phyloP scores from a whole-genome alignment of 2,329 filamentous ascomycete genomes.

The Penicillium sp. region DNA sequence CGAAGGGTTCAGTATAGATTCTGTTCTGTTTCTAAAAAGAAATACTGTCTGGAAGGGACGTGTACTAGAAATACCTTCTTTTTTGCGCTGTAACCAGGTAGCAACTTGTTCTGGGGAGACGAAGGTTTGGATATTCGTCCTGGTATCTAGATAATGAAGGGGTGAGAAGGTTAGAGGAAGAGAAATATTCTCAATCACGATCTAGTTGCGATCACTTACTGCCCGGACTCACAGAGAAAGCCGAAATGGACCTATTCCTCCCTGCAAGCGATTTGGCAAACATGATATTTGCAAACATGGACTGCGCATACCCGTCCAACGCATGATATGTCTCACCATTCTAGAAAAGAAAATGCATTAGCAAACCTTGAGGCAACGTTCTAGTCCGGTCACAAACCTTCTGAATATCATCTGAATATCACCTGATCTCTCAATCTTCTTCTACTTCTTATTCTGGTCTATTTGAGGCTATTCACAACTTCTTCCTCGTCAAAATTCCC shows the following conservation, averaged over 20 bases:
- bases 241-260: conserved; percentile 13
- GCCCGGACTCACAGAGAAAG: conserved; percentile 33
- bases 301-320: conserved; percentile 30
- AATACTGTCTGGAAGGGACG: no score
- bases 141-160: conserved; percentile 24
- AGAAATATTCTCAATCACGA: not conserved
- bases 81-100: conserved; percentile 30
- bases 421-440: not conserved
- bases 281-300: conserved; percentile 33
- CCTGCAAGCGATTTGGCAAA: conserved; percentile 28
- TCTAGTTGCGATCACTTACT: conserved; percentile 20
- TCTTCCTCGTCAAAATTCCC: no score
- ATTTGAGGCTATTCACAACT: no score
- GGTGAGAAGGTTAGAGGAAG: no score
- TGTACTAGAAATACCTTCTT: conserved; percentile 19
- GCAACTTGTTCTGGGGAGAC: conserved; percentile 24
- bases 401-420: no score
- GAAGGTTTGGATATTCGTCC: conserved; percentile 25
- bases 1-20: no score
- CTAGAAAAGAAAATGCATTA: conserved; percentile 14
- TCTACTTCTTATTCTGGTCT: no score
- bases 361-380: not conserved
- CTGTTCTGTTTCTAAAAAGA: no score
- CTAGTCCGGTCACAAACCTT: no score
- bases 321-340: conserved; percentile 30